A percentile compares a stretch with the other conserved stretches of the same genome.
Evolutionary conservation across 129 eudicot genomes (phyloP).

Genomic region (Solidago caesia): DNA sequence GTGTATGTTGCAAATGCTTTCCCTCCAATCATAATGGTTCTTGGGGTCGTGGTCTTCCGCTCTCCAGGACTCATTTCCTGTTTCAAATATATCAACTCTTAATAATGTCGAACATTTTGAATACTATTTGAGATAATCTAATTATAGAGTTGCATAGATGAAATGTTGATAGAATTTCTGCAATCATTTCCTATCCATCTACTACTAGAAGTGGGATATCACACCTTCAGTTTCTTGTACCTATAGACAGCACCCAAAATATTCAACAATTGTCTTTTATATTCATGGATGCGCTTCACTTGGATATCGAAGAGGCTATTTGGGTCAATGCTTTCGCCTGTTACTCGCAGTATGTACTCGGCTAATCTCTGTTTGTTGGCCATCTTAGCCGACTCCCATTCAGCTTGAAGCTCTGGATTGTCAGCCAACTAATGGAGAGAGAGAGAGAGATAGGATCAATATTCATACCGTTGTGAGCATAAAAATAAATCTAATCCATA

Average conservation of each 20-base stretch:
- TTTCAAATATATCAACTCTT: constrained; percentile 16
- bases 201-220: constrained; percentile 17
- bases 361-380: constrained; percentile 87
- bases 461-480: constrained; percentile 8
- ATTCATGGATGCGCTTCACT: constrained; percentile 96
- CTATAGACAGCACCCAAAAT: constrained; percentile 93
- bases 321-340: constrained; percentile 90
- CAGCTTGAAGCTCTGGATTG: constrained; percentile 73
- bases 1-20: constrained; percentile 99
- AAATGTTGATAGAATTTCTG: neutral
- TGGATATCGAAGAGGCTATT: constrained; percentile 93
- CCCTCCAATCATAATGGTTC: constrained; percentile 99
- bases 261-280: constrained; percentile 92
- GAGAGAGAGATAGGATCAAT: constrained; percentile 9
- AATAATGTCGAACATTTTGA: neutral
- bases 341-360: constrained; percentile 66
- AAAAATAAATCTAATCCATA: neutral
- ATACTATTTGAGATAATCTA: neutral
- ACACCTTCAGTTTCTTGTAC: constrained; percentile 96
- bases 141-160: neutral
- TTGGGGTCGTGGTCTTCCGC: constrained; percentile 70
- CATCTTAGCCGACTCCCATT: constrained; percentile 96
- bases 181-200: neutral
- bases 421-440: constrained; percentile 73
- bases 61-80: constrained; percentile 98